Evolutionary conservation across 2,329 filamentous ascomycete genomes (phyloP).

Genomic region (Fragosphaeria purpurea): DNA sequence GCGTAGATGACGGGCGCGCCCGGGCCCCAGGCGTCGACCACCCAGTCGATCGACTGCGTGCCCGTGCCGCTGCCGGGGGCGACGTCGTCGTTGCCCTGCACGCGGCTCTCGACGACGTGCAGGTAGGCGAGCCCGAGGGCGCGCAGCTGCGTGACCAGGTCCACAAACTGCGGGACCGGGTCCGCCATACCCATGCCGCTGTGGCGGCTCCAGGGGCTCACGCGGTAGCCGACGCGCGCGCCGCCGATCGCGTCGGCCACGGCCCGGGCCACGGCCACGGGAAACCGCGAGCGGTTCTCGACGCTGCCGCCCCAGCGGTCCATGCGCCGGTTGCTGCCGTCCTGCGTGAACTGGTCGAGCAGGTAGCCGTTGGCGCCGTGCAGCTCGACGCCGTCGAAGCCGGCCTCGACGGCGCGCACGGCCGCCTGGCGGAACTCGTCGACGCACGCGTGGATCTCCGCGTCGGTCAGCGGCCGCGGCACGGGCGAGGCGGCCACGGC

Average conservation of each 20-base stretch:
- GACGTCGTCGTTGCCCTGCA: constrained; percentile 2
- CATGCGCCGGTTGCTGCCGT: constrained; percentile 42
- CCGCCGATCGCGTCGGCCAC: constrained; percentile 40
- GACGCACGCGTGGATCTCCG: constrained; percentile 57
- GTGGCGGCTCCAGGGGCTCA: constrained; percentile 45
- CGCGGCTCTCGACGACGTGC: constrained; percentile 40
- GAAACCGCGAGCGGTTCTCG: constrained; percentile 43
- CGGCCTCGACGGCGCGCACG: constrained; percentile 48
- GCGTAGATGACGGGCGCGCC: constrained; percentile 1
- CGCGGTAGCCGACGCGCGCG: constrained; percentile 38
- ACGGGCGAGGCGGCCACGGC: no score
- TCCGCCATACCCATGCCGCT: constrained; percentile 49
- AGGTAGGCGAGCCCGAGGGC: constrained; percentile 44
- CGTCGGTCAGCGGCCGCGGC: constrained; percentile 46
- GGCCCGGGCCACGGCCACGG: constrained; percentile 40
- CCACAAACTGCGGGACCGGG: constrained; percentile 45
- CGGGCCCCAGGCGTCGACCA: background rate
- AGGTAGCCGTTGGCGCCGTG: constrained; percentile 75
- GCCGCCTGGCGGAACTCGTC: constrained; percentile 44
- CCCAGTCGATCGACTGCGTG: constrained; percentile 1
- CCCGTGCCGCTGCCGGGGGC: background rate
- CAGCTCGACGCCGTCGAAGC: constrained; percentile 61
- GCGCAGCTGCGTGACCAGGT: constrained; percentile 27
- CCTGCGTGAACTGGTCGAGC: constrained; percentile 52
- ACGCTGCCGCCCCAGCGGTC: constrained; percentile 45